These are phyloP conservation scores for Zopfia rhizophila DNA, from an alignment of 2,329 filamentous ascomycete genomes.

Conservation along the genomic window DNA sequence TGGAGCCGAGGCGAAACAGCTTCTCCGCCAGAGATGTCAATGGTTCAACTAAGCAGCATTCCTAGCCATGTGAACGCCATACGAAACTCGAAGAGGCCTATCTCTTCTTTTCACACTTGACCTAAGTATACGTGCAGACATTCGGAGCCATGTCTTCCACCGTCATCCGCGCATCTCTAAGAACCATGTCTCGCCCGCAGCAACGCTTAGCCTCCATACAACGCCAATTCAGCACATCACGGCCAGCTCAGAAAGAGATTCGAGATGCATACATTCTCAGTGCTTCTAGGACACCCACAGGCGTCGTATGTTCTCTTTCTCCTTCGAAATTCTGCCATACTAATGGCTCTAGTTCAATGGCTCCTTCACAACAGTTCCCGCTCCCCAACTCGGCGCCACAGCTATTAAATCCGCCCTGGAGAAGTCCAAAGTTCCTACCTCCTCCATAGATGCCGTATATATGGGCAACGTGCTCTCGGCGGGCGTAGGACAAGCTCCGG, in stretches of 20 bases:
- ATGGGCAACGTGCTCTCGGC: conserved; percentile 96
- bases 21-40: conserved; percentile 33
- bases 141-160: conserved; percentile 40
- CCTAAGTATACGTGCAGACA: neutral
- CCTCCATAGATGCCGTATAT: conserved; percentile 90
- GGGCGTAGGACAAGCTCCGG: conserved; percentile 86
- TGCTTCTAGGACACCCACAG: conserved; percentile 87
- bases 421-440: conserved; percentile 83
- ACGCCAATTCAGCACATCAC: conserved; percentile 49
- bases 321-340: conserved; percentile 2
- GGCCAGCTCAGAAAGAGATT: conserved; percentile 68
- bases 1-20: conserved; percentile 40
- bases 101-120: conserved; percentile 14
- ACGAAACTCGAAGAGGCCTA: conserved; percentile 35
- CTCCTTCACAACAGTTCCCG: conserved; percentile 82
- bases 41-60: conserved; percentile 25
- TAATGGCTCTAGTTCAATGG: conserved; percentile 83
- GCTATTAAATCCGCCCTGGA: conserved; percentile 92
- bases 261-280: conserved; percentile 95
- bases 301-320: conserved; percentile 69
- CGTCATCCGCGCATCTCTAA: conserved; percentile 44
- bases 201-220: conserved; percentile 50
- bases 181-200: conserved; percentile 49
- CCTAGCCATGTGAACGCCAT: conserved; percentile 45
- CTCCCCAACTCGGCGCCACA: conserved; percentile 86